phyloP scores from a whole-genome alignment of 1,284 basidiomycete species.

The Phenoliferia sp. region DNA sequence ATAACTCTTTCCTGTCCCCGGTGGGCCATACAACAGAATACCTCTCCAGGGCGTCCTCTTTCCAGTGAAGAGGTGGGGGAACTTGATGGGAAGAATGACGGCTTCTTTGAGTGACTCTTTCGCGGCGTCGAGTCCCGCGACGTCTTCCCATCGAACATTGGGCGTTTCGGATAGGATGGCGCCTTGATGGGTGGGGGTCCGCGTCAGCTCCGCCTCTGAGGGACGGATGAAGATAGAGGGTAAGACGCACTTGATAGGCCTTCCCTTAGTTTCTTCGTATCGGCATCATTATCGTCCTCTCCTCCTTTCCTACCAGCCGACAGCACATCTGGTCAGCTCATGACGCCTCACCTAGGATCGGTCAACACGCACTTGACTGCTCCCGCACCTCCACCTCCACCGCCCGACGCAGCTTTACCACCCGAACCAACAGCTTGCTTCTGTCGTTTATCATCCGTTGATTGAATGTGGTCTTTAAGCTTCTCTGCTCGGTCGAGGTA shows the following conservation, averaged over 20 bases:
- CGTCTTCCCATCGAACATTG: slow-evolving; percentile 97
- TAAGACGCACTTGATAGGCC: slow-evolving; percentile 60
- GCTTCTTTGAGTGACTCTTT: slow-evolving; percentile 97
- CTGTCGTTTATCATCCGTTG: slow-evolving; percentile 57
- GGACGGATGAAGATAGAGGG: not conserved
- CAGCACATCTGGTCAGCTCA: not conserved
- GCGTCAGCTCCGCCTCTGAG: not conserved
- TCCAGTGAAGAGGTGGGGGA: slow-evolving; percentile 95
- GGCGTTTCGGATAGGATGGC: slow-evolving; percentile 93
- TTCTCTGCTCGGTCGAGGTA: slow-evolving; percentile 90
- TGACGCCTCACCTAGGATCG: not conserved
- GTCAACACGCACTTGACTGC: slow-evolving; percentile 39
- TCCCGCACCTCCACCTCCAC: slow-evolving; percentile 51
- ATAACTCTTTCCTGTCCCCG: slow-evolving; percentile 90
- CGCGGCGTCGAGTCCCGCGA: slow-evolving; percentile 88
- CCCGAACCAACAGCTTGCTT: slow-evolving; percentile 74
- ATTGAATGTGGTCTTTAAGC: slow-evolving; percentile 72
- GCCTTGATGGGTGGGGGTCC: slow-evolving; percentile 38
- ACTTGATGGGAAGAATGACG: slow-evolving; percentile 97
- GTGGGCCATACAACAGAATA: slow-evolving; percentile 92
- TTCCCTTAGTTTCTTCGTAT: slow-evolving; percentile 89
- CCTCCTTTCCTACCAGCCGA: slow-evolving; percentile 40
- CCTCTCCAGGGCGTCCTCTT: slow-evolving; percentile 96
- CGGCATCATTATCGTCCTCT: slow-evolving; percentile 75
- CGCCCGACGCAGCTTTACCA: slow-evolving; percentile 56